phyloP scores from a whole-genome alignment of 768 basidiomycete genomes.

The Kwoniella shandongensis region DNA sequence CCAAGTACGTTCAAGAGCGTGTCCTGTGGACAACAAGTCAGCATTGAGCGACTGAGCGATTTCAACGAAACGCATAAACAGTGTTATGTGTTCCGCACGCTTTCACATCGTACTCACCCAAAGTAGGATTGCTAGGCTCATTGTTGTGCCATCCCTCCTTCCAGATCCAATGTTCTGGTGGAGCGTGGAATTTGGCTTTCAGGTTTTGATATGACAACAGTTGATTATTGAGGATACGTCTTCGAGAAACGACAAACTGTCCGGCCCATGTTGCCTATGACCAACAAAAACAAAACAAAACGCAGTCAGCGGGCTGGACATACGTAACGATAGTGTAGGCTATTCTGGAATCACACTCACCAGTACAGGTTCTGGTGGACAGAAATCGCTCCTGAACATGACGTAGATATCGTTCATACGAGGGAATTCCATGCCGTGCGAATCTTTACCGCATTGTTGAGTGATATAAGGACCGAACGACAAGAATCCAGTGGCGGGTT shows the following conservation, averaged over 20 bases:
- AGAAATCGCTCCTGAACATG: constrained; percentile 44
- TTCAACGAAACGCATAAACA: not conserved
- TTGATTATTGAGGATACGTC: constrained; percentile 41
- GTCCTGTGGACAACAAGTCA: constrained; percentile 16
- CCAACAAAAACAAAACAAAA: constrained; percentile 12
- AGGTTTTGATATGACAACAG: constrained; percentile 37
- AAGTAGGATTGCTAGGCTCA: constrained; percentile 36
- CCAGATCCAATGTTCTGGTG: constrained; percentile 43
- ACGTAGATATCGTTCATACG: constrained; percentile 49
- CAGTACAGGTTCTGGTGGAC: constrained; percentile 33
- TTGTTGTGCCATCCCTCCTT: constrained; percentile 44
- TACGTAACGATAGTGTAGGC: not conserved
- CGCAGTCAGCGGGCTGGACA: not conserved
- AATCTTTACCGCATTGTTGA: constrained; percentile 41
- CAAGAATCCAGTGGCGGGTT: constrained; percentile 41
- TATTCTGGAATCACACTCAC: constrained; percentile 24
- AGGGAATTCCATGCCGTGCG: constrained; percentile 35
- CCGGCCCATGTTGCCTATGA: constrained; percentile 49
- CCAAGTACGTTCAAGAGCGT: constrained; percentile 48
- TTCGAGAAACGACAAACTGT: constrained; percentile 47
- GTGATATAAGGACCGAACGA: constrained; percentile 49
- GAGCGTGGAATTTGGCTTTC: constrained; percentile 35
- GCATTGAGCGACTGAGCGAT: not conserved
- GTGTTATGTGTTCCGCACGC: not conserved
- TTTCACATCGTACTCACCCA: constrained; percentile 28